Evolutionary conservation across 495 filamentous ascomycete species (phyloP), one percentile per base, ranked within the genome.

Genomic region (Margaritispora aquatica): DNA sequence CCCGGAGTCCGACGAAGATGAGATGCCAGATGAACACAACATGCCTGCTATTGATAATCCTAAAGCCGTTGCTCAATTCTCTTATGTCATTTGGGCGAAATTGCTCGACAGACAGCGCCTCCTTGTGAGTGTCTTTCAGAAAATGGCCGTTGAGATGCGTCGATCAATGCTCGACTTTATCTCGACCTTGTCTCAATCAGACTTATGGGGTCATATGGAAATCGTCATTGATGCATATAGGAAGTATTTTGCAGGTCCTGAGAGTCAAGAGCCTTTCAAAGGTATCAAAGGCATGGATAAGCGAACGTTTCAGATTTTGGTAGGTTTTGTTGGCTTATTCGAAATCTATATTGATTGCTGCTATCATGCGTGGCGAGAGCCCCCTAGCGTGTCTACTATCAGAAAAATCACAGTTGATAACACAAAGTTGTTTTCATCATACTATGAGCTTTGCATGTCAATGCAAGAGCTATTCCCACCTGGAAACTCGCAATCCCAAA

Each of bases 241-340:
- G 1, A 31, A 44, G 38, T 44, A 15, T 17, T 44, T 44, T 17
- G 15, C 3, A n/a, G 10, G 38, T 17, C 38, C 38, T 15, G 19
- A 44, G 19, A n/a, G 38, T n/a, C 11, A 15, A n/a, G 7, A 44
- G 7, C 17, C 38, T 2, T 44, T 44, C 19, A 7, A 44, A 44
- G 38, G 22, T 19, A 47, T 61, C 2, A 58, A 61, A 50, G 66
- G 66, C 11, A 57, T 66, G 48, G 63, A 63, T 53, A 13, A 41
- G 1, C 10, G 7, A 13, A 58, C 55, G 2, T 58, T 56, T 19
- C n/a, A 60, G 7, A 58, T 36, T 46, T 27, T 62, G n/a, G 44
- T 19, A 15, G n/a, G 20, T 11, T 31, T 60, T 24, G 36, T 66
- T n/a, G 7, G 23, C 41, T 36, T 68, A 10, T 66, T 65, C 34